Percentiles rank a stretch among this genome's conserved stretches.
Conservation (phyloP, 495 filamentous ascomycete genomes). For the Penicillium chermesinum region DNA sequence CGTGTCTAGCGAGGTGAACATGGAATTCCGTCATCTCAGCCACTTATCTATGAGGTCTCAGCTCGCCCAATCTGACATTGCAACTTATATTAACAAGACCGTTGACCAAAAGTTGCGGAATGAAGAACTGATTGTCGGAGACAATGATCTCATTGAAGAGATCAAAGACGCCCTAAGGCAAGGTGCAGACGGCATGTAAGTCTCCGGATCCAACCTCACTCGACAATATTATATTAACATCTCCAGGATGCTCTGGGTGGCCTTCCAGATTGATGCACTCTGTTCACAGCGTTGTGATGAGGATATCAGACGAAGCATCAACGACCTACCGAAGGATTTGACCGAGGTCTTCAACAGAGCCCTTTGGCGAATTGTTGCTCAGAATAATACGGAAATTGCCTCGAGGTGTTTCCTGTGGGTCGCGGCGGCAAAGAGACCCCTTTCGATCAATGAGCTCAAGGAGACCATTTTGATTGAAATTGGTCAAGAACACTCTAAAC, state of each 20-base stretch:
- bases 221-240: background rate
- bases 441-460: background rate
- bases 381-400: background rate
- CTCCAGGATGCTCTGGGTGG: background rate
- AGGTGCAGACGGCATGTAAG: background rate
- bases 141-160: background rate
- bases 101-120: background rate
- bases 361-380: background rate
- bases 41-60: background rate
- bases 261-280: background rate
- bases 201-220: background rate
- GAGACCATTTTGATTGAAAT: background rate
- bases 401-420: background rate
- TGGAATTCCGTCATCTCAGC: background rate
- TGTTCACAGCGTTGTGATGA: background rate
- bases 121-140: background rate
- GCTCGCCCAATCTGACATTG: background rate
- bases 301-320: background rate
- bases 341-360: background rate
- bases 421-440: background rate
- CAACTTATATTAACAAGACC: background rate
- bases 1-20: background rate
- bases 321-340: background rate
- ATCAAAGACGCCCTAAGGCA: background rate
- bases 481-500: background rate